phyloP scores from a whole-genome alignment of 306 rosid genomes.

The Dryas drummondii region DNA sequence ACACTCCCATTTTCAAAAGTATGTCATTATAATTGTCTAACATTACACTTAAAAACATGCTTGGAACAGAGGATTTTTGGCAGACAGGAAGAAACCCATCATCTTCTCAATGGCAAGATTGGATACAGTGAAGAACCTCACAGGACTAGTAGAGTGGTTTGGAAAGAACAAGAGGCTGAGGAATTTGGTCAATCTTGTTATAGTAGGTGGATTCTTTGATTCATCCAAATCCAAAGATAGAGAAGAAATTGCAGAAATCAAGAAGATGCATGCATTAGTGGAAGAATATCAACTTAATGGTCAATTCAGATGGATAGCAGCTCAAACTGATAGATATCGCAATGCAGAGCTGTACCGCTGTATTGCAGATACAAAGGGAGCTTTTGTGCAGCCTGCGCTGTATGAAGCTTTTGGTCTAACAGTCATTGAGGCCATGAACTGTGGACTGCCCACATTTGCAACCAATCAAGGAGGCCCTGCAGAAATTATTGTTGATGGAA shows the following conservation, averaged over 20 bases:
- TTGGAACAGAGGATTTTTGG: conserved; percentile 74
- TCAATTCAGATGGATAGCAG: conserved; percentile 90
- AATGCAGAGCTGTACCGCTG: conserved; percentile 81
- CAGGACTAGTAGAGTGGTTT: conserved; percentile 86
- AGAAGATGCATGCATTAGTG: conserved; percentile 74
- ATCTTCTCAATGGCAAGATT: conserved; percentile 95
- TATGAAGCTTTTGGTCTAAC: conserved; percentile 95
- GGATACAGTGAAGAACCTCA: conserved; percentile 87
- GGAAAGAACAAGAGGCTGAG: conserved; percentile 71
- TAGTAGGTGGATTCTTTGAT: conserved; percentile 89
- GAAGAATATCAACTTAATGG: conserved; percentile 63
- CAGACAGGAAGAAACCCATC: conserved; percentile 80
- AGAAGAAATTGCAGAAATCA: conserved; percentile 84
- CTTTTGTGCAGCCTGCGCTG: conserved; percentile 94
- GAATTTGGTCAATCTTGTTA: conserved; percentile 68
- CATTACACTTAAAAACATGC: conserved; percentile 3
- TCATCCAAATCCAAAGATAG: conserved; percentile 88
- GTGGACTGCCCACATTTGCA: conserved; percentile 90
- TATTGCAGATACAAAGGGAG: conserved; percentile 81
- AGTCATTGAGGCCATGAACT: conserved; percentile 95
- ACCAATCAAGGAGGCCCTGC: conserved; percentile 97
- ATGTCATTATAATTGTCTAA: background rate
- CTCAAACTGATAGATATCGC: conserved; percentile 77
- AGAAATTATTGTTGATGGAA: conserved; percentile 74
- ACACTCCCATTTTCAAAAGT: background rate